These are phyloP conservation scores for Neurospora sp. DNA, from an alignment of 495 filamentous ascomycete genomes.

Conservation along the genomic window DNA sequence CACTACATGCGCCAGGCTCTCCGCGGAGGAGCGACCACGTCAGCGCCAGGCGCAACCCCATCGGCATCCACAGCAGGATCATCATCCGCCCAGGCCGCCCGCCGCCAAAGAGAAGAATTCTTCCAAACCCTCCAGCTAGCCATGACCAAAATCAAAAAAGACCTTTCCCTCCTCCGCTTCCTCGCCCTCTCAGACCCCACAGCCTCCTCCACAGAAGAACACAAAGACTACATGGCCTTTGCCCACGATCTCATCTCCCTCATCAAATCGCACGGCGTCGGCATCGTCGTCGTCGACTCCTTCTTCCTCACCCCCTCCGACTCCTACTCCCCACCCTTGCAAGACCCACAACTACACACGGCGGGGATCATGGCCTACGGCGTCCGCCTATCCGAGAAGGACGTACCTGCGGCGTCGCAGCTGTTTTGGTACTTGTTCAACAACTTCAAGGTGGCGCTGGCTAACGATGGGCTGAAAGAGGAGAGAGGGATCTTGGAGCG, in stretches of 20 bases:
- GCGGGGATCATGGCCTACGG: constrained; percentile 41
- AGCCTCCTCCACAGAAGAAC: constrained; percentile 7
- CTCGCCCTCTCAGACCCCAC: neutral
- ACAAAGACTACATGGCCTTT: constrained; percentile 33
- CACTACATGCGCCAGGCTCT: constrained; percentile 34
- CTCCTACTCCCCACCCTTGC: constrained; percentile 38
- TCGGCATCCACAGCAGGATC: neutral
- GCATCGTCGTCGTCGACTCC: constrained; percentile 31
- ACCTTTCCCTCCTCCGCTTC: constrained; percentile 25
- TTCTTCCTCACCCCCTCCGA: constrained; percentile 39
- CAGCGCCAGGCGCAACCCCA: neutral
- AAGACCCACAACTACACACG: constrained; percentile 39
- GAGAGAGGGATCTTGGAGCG: constrained; percentile 26
- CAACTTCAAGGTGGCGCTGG: constrained; percentile 41
- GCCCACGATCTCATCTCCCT: constrained; percentile 33
- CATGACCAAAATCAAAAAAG: constrained; percentile 41
- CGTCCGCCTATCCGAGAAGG: constrained; percentile 33
- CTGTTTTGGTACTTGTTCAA: constrained; percentile 41
- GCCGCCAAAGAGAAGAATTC: constrained; percentile 23
- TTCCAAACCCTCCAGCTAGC: constrained; percentile 23
- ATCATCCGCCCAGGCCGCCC: constrained; percentile 6
- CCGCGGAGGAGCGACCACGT: constrained; percentile 3
- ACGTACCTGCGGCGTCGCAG: constrained; percentile 29
- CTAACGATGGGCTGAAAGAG: constrained; percentile 26
- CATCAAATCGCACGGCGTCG: constrained; percentile 36